These are phyloP conservation scores for Dioszegia aurantiaca DNA, from an alignment of 768 basidiomycete species.

Conservation along the genomic window DNA sequence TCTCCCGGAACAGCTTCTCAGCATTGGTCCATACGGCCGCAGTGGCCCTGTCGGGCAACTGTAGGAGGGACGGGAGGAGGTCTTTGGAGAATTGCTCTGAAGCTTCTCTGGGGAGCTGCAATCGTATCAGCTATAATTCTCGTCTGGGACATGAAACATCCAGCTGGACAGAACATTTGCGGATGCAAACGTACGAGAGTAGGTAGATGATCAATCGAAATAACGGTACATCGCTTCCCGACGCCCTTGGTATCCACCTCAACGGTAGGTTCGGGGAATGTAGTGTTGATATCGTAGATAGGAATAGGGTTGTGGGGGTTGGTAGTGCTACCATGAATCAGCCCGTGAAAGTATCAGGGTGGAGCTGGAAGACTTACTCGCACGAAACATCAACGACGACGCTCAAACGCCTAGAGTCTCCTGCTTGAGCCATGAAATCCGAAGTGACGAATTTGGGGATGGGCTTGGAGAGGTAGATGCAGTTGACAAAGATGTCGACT, in stretches of 20 bases:
- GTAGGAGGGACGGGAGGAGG: slow-evolving; percentile 75
- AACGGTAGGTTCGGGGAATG: slow-evolving; percentile 87
- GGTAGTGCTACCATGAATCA: slow-evolving; percentile 60
- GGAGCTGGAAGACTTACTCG: slow-evolving; percentile 57
- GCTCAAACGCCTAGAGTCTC: slow-evolving; percentile 64
- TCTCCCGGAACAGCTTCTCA: slow-evolving; percentile 73
- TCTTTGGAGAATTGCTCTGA: slow-evolving; percentile 93
- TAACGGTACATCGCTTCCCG: slow-evolving; percentile 71
- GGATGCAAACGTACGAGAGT: slow-evolving; percentile 59
- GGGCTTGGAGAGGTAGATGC: slow-evolving; percentile 79
- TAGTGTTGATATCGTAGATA: slow-evolving; percentile 89
- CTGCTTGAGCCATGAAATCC: slow-evolving; percentile 67
- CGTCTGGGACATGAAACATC: no score
- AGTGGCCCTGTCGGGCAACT: slow-evolving; percentile 65
- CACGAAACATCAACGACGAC: slow-evolving; percentile 97
- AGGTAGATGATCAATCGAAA: slow-evolving; percentile 96
- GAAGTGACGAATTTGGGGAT: slow-evolving; percentile 54
- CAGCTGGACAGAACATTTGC: no score
- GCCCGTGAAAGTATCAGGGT: neutral
- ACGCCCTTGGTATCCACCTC: slow-evolving; percentile 74
- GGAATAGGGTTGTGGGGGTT: slow-evolving; percentile 98
- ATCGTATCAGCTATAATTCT: neutral
- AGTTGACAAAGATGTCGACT: slow-evolving; percentile 98
- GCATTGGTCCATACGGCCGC: slow-evolving; percentile 86
- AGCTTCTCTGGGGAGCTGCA: slow-evolving; percentile 78